A percentile compares a stretch with the other conserved stretches of the same genome.
Conservation (phyloP, 352 stramenopile genomes). For the Pythium pyrilobum region DNA sequence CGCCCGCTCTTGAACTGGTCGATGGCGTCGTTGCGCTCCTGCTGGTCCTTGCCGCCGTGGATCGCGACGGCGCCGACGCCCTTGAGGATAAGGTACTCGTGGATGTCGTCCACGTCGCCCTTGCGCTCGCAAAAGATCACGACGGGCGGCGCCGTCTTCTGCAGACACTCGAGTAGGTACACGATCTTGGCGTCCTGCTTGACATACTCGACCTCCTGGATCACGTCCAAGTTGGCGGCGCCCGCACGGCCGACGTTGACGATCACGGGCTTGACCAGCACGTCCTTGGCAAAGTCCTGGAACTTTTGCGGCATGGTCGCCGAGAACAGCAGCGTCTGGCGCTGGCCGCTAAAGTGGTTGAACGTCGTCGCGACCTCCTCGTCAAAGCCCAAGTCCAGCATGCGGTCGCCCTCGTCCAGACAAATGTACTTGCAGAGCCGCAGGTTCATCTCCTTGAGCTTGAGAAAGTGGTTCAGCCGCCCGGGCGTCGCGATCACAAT, state of each 20-base stretch:
- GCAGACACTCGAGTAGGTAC: slow-evolving; percentile 97
- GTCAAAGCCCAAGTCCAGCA: slow-evolving; percentile 95
- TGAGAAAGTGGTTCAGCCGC: slow-evolving; percentile 96
- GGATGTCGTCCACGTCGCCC: slow-evolving; percentile 98
- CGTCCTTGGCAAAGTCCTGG: slow-evolving; percentile 97
- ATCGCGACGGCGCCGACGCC: slow-evolving; percentile 95
- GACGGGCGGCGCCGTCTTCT: slow-evolving; percentile 98
- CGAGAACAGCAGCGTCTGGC: slow-evolving; percentile 98
- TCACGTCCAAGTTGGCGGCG: slow-evolving; percentile 98
- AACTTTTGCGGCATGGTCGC: slow-evolving; percentile 99
- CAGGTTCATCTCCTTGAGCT: slow-evolving; percentile 93
- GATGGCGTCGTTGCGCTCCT: slow-evolving; percentile 97
- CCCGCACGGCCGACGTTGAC: slow-evolving; percentile 98
- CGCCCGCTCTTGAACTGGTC: slow-evolving; percentile 89
- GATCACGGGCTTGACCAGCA: slow-evolving; percentile 94
- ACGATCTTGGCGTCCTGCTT: slow-evolving; percentile 99
- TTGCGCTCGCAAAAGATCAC: slow-evolving; percentile 98
- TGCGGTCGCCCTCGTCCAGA: slow-evolving; percentile 97
- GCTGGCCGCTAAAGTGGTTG: slow-evolving; percentile 96
- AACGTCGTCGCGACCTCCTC: slow-evolving; percentile 95
- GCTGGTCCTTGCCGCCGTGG: slow-evolving; percentile 97
- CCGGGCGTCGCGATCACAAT: slow-evolving; percentile 97
- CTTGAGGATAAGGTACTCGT: slow-evolving; percentile 98
- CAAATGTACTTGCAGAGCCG: slow-evolving; percentile 97
- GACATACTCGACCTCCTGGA: slow-evolving; percentile 99